Conservation (phyloP, 805 yeast species). For the Cyberlindnera amylophila region DNA sequence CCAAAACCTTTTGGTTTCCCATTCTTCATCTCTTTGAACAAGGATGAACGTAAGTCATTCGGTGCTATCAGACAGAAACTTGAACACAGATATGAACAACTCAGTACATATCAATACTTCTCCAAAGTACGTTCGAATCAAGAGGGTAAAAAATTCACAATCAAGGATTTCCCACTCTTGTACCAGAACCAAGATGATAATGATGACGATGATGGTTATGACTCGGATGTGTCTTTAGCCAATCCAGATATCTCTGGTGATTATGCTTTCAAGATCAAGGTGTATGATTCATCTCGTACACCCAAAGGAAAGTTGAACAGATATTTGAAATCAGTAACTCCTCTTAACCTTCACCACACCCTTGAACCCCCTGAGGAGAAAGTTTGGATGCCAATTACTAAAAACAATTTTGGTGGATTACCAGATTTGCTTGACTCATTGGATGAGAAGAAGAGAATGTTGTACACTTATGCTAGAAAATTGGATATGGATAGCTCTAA, state of each 20-base stretch:
- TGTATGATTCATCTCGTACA: slow-evolving; percentile 30
- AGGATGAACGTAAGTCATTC: slow-evolving; percentile 51
- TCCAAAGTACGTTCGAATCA: slow-evolving; percentile 22
- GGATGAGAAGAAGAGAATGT: slow-evolving; percentile 26
- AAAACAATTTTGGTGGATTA: slow-evolving; percentile 38
- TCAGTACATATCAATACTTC: slow-evolving; percentile 42
- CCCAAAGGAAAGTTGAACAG: slow-evolving; percentile 17
- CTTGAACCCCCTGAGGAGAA: too few relatives aligned
- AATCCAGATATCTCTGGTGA: slow-evolving; percentile 48
- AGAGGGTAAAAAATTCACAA: slow-evolving; percentile 11
- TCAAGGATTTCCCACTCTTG: slow-evolving; percentile 36
- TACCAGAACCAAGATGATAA: slow-evolving; percentile 31
- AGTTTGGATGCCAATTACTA: slow-evolving; percentile 43
- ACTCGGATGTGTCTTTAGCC: slow-evolving; percentile 48
- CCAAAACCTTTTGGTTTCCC: slow-evolving; percentile 70
- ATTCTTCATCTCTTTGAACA: slow-evolving; percentile 56
- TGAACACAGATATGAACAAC: slow-evolving; percentile 43
- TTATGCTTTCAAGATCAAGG: slow-evolving; percentile 44
- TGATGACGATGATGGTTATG: slow-evolving; percentile 39
- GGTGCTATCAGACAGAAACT: slow-evolving; percentile 56
- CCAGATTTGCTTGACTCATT: slow-evolving; percentile 35
- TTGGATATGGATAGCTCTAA: slow-evolving; percentile 12
- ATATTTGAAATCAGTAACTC: slow-evolving; percentile 15
- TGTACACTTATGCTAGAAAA: slow-evolving; percentile 30
- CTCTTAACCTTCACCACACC: too few relatives aligned